These are phyloP conservation scores for Lithospermum erythrorhizon DNA, from an alignment of 257 asterid genomes.

Conservation along the genomic window DNA sequence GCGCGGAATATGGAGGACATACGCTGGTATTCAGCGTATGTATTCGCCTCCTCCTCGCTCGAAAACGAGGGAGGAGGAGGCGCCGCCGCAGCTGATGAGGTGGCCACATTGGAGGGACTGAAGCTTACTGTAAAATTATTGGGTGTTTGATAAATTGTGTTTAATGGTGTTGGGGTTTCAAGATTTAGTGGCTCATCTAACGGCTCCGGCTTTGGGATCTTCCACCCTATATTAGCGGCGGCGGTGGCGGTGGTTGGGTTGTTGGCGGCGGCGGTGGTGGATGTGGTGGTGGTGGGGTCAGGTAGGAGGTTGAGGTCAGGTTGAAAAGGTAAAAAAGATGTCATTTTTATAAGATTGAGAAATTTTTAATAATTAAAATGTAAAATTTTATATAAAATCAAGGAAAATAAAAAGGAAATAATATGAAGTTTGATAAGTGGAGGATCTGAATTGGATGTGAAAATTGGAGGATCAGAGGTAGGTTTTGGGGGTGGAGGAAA, in stretches of 20 bases:
- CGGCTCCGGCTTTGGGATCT: constrained; percentile 34
- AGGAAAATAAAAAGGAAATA: not conserved
- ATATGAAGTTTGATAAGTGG: not conserved
- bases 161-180: not conserved
- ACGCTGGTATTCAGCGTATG: constrained; percentile 42
- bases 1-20: constrained; percentile 38
- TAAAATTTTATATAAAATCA: not conserved
- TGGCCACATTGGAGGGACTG: constrained; percentile 1
- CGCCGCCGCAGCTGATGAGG: not conserved
- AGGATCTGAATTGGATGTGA: not conserved
- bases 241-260: constrained; percentile 5
- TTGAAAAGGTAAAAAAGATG: not conserved
- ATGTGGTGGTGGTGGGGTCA: constrained; percentile 2
- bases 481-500: too few species aligned
- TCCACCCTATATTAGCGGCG: constrained; percentile 9
- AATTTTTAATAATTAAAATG: not conserved
- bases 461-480: not conserved
- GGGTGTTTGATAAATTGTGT: not conserved
- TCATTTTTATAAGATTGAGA: not conserved
- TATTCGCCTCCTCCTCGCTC: constrained; percentile 13
- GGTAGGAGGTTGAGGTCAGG: constrained; percentile 8
- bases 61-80: constrained; percentile 3
- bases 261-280: not conserved
- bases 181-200: constrained; percentile 15
- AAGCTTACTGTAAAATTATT: not conserved